These are phyloP conservation scores for Didymella pinodella DNA, from an alignment of 2,329 filamentous ascomycete genomes.

Conservation along the genomic window DNA sequence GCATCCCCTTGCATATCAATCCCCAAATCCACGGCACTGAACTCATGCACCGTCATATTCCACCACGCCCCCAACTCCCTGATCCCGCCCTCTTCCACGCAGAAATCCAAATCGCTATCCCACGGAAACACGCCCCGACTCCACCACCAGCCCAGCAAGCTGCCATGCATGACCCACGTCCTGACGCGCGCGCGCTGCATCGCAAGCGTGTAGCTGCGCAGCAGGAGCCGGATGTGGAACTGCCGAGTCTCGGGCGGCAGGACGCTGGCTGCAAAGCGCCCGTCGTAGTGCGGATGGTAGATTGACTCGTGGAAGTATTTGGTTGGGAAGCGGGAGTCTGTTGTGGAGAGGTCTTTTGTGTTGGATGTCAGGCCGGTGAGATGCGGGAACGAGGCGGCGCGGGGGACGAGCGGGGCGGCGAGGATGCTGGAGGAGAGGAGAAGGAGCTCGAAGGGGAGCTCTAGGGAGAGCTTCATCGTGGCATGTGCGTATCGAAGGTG, in stretches of 20 bases:
- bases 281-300: constrained; percentile 65
- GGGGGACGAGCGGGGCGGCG: constrained; percentile 2
- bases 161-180: constrained; percentile 71
- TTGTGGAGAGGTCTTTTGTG: constrained; percentile 30
- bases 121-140: constrained; percentile 67
- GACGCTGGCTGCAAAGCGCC: constrained; percentile 59
- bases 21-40: constrained; percentile 26
- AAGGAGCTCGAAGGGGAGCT: constrained; percentile 17
- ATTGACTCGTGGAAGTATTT: constrained; percentile 51
- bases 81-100: constrained; percentile 64
- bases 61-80: constrained; percentile 65
- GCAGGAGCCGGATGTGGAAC: constrained; percentile 59
- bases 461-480: constrained; percentile 7
- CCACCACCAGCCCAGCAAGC: constrained; percentile 70
- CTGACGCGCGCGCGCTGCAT: constrained; percentile 65
- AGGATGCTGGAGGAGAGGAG: background rate
- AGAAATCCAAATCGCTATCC: constrained; percentile 68
- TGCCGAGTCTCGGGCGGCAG: constrained; percentile 59
- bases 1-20: background rate
- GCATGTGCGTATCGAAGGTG: background rate
- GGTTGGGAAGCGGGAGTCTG: constrained; percentile 21
- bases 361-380: constrained; percentile 18
- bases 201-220: constrained; percentile 64
- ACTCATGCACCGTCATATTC: constrained; percentile 67
- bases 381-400: constrained; percentile 14